Evolutionary conservation across 345 rosid species (phyloP), one percentile per base, ranked within the genome.

Genomic region (Aethionema arabicum): DNA sequence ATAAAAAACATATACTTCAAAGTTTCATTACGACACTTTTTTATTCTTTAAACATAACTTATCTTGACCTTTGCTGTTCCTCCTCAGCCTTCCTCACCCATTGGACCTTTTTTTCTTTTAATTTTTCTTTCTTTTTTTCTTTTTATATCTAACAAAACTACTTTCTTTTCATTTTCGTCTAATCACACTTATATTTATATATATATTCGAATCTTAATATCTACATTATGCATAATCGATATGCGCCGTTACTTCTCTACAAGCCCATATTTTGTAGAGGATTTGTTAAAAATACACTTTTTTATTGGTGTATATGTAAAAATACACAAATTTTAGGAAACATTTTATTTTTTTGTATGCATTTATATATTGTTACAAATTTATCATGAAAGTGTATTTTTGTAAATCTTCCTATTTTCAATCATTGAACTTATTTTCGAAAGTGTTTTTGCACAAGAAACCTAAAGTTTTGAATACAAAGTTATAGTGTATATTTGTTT

Each of bases 31-130:
- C 37, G 62, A 62, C 30, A 41, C 70, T 63, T 64, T 42, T 42
- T 1, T 59, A 63, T 70, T 70, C 61, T 63, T 58, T 32, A 46
- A 71, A 58, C 65, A 21, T 21, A 48, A 63, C n/a, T 55, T 70
- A 49, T 58, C 66, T 72, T 74, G 72, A 67, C 63, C 75, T 62
- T 63, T 69, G 61, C 59, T 59, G 57, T 78, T 69, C 77, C 48
- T 61, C 59, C 53, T 38, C 27, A 57, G 61, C 74, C 71, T 72
- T 52, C 66, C 66, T 31, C 52, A 39, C 50, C 65, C 69, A 63
- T 56, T 70, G 74, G 74, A 70, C 65, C 66, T 59, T 70, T 59
- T 53, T 11, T 5, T 11, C 6, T 43, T 35, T 69, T 47, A 53
- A 42, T 60, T 51, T 56, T 62, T 50, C 27, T 15, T 65, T 64